Conservation (phyloP, 1,284 basidiomycete genomes). For the Pseudozyma thailandica region DNA sequence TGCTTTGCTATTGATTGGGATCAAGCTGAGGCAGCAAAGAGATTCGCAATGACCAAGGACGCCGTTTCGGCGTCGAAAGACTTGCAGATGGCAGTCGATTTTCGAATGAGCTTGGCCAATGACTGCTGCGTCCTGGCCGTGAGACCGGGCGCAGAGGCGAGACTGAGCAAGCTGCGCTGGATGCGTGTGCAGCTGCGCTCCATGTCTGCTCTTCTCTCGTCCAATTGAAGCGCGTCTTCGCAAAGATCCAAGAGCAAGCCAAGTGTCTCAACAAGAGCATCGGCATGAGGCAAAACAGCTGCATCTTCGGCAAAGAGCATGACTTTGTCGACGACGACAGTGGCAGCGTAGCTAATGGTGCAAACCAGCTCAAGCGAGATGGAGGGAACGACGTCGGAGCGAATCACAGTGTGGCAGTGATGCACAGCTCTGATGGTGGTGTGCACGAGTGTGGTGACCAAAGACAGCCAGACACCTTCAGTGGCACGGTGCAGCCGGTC, state of each 20-base stretch:
- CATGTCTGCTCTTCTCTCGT: neutral
- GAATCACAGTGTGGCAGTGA: conserved; percentile 9
- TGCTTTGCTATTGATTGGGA: neutral
- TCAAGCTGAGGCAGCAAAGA: conserved; percentile 9
- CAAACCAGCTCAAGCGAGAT: conserved; percentile 9
- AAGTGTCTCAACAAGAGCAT: conserved; percentile 6
- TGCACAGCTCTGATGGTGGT: conserved; percentile 23
- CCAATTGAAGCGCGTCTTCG: neutral
- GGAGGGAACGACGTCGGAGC: neutral
- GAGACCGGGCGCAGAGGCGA: neutral
- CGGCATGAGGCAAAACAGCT: neutral
- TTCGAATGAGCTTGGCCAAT: conserved; percentile 13
- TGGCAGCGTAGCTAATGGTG: conserved; percentile 21
- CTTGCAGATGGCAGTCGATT: conserved; percentile 15
- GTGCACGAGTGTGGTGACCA: conserved; percentile 12
- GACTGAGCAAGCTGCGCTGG: conserved; percentile 8
- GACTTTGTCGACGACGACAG: conserved; percentile 11
- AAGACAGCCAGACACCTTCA: conserved; percentile 20
- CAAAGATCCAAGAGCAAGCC: conserved; percentile 6
- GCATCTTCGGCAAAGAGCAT: conserved; percentile 10
- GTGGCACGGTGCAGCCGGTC: conserved; percentile 39
- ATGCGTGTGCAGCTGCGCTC: conserved; percentile 7
- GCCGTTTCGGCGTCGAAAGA: conserved; percentile 19
- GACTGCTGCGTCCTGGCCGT: neutral
- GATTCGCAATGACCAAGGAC: conserved; percentile 10